phyloP scores from a whole-genome alignment of 176 grass and related monocot genomes.

The Aegilops tauschii region DNA sequence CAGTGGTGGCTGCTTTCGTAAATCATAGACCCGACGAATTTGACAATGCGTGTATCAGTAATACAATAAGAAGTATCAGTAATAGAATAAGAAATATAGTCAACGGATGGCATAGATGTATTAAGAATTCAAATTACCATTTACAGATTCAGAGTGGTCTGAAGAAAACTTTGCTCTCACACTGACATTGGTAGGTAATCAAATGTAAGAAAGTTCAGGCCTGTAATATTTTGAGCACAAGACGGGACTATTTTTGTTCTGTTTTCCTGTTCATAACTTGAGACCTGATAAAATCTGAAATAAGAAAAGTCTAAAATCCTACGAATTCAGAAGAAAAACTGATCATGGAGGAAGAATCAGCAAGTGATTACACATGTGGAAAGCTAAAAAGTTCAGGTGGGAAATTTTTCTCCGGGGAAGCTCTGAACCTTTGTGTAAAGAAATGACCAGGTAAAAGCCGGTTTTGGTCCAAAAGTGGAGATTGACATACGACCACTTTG shows the following conservation, averaged over 20 bases:
- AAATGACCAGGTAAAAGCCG: slow-evolving; percentile 43
- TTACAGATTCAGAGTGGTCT: background rate
- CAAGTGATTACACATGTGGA: background rate
- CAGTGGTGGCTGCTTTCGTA: background rate
- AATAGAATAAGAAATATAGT: slow-evolving; percentile 3
- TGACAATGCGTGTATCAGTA: background rate
- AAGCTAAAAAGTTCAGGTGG: slow-evolving; percentile 6
- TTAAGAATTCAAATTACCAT: background rate
- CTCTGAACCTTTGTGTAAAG: background rate
- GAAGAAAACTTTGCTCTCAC: background rate
- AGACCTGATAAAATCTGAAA: background rate
- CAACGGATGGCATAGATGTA: background rate
- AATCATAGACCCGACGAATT: background rate
- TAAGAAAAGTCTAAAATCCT: background rate
- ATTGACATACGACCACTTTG: background rate
- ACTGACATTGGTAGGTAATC: background rate
- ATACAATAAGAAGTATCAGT: background rate
- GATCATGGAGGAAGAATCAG: background rate
- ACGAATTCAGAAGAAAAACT: background rate
- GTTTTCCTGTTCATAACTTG: background rate
- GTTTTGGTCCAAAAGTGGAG: slow-evolving; percentile 7
- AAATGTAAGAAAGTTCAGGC: background rate
- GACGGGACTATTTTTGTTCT: background rate
- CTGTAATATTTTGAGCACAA: background rate
- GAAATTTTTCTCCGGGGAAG: background rate